phyloP scores from a whole-genome alignment of 768 basidiomycete species.

The Termitomyces sp. region DNA sequence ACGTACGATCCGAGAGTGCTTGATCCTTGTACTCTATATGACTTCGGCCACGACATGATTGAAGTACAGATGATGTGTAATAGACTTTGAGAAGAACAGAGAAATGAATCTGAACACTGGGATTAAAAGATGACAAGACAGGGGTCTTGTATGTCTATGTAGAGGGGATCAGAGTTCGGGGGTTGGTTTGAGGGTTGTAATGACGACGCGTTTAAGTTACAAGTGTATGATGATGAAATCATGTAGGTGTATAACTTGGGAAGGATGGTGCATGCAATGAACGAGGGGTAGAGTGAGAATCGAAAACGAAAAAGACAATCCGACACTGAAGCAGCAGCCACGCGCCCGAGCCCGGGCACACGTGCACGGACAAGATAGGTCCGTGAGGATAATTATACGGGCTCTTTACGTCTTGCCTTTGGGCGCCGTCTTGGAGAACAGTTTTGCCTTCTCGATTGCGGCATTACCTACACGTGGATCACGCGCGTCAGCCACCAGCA shows the following conservation, averaged over 20 bases:
- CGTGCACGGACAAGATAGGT: background rate
- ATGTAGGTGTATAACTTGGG: background rate
- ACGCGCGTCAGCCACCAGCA: constrained; percentile 11
- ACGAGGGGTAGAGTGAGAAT: background rate
- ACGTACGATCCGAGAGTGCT: background rate
- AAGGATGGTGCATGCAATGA: background rate
- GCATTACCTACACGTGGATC: constrained; percentile 55
- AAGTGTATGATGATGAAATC: background rate
- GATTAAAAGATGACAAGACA: background rate
- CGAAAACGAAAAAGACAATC: constrained; percentile 1
- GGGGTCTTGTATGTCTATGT: constrained; percentile 3
- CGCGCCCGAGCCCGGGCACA: constrained; percentile 11
- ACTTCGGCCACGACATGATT: background rate
- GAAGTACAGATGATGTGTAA: background rate
- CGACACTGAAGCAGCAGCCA: background rate
- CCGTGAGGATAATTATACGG: background rate
- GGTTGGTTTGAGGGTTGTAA: background rate
- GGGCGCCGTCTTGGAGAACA: constrained; percentile 80
- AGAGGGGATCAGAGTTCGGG: background rate
- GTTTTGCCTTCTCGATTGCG: constrained; percentile 90
- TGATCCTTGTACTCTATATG: background rate
- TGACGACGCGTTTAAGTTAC: constrained; percentile 5
- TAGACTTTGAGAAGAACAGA: background rate
- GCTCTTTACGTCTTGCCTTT: constrained; percentile 62
- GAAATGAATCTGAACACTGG: background rate